Conservation (phyloP, 768 basidiomycete genomes). For the Mycena kentingensis region DNA sequence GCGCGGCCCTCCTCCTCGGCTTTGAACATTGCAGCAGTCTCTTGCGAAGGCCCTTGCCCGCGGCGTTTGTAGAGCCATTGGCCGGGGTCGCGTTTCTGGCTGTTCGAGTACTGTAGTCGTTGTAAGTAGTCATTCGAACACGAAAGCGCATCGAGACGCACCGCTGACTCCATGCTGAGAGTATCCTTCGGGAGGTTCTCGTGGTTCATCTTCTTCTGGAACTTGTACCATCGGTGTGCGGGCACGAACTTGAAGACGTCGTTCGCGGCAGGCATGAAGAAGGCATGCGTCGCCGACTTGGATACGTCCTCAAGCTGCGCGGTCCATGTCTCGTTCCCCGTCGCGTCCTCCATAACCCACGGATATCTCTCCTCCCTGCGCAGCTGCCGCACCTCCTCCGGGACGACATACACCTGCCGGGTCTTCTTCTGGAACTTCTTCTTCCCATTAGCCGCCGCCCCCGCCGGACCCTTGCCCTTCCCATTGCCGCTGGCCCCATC, state of each 20-base stretch:
- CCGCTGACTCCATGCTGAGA: slow-evolving; percentile 70
- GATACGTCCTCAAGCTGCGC: slow-evolving; percentile 79
- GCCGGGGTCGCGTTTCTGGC: slow-evolving; percentile 76
- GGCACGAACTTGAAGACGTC: slow-evolving; percentile 88
- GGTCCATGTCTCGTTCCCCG: slow-evolving; percentile 72
- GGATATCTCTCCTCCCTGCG: slow-evolving; percentile 86
- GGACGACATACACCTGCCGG: slow-evolving; percentile 76
- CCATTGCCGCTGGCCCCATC: too few species aligned
- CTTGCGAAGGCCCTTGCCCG: slow-evolving; percentile 59
- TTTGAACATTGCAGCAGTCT: slow-evolving; percentile 71
- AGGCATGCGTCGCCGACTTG: slow-evolving; percentile 71
- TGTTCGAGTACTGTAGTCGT: slow-evolving; percentile 49
- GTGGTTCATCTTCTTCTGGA: slow-evolving; percentile 82
- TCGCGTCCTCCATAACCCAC: slow-evolving; percentile 88
- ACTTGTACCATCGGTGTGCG: slow-evolving; percentile 89
- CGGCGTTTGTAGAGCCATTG: slow-evolving; percentile 69
- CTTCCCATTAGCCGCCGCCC: slow-evolving; percentile 50
- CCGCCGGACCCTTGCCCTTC: slow-evolving; percentile 45
- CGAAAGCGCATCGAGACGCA: slow-evolving; percentile 25
- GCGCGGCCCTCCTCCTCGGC: slow-evolving; percentile 54
- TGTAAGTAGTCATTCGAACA: slow-evolving; percentile 25
- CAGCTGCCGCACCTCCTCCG: slow-evolving; percentile 76
- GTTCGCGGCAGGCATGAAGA: slow-evolving; percentile 83
- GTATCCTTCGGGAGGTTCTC: slow-evolving; percentile 61
- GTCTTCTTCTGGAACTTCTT: slow-evolving; percentile 85